Evolutionary conservation across 2,329 filamentous ascomycete genomes (phyloP).

Genomic region (Penicillium sp.): DNA sequence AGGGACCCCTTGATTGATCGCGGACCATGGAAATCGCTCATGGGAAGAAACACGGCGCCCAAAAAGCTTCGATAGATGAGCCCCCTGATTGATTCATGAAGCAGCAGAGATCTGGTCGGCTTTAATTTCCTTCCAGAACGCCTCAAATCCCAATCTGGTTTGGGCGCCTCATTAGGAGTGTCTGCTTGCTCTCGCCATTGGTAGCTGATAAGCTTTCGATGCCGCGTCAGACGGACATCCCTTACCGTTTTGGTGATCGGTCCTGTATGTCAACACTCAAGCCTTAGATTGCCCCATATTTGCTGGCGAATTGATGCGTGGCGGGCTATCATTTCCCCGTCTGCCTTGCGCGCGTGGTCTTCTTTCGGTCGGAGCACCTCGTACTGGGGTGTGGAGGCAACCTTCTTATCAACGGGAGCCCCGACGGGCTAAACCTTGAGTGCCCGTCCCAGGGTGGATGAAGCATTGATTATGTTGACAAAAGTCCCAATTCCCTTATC

Average conservation of each 20-base stretch:
- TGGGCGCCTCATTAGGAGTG: not conserved
- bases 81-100: not conserved
- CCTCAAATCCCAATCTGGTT: not conserved
- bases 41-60: not conserved
- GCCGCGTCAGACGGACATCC: not conserved
- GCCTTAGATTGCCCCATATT: not conserved
- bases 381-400: not conserved
- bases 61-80: slow-evolving; percentile 6
- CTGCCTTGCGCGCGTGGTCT: not conserved
- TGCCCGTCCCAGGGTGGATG: not conserved
- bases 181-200: not conserved
- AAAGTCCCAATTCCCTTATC: not conserved
- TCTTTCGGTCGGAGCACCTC: not conserved
- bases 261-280: not conserved
- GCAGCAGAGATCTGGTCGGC: not conserved
- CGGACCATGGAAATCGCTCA: not conserved
- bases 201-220: slow-evolving; percentile 7
- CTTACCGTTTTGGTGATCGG: not conserved
- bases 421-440: not conserved
- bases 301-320: not conserved
- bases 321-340: not conserved
- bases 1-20: not conserved
- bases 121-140: slow-evolving; percentile 10
- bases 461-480: not conserved
- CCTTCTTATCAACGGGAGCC: slow-evolving; percentile 4